Conservation (phyloP, 2,329 filamentous ascomycete genomes). For the Canariomyces notabilis region DNA sequence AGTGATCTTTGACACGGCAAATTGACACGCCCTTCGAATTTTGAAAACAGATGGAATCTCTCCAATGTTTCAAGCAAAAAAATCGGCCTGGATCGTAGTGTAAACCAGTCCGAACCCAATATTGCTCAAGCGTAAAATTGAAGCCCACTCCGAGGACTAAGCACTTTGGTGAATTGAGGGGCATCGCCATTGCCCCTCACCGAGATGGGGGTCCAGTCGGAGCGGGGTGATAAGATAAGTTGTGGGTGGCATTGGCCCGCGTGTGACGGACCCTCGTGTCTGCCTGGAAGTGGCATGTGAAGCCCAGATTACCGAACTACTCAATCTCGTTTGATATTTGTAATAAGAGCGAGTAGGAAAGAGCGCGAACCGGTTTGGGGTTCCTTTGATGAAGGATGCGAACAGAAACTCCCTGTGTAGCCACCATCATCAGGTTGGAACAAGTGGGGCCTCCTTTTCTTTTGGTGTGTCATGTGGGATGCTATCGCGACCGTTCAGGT, state of each 20-base stretch:
- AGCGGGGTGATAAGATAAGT: background rate
- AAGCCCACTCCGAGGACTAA: background rate
- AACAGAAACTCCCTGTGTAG: background rate
- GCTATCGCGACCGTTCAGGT: background rate
- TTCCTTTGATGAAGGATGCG: too few relatives aligned
- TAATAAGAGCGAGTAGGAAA: too few relatives aligned
- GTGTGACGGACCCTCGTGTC: background rate
- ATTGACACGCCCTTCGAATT: background rate
- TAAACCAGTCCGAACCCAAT: too few relatives aligned
- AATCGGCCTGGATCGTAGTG: too few relatives aligned
- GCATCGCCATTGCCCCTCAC: background rate
- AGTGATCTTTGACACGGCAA: background rate
- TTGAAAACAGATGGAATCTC: background rate
- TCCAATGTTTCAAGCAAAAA: too few relatives aligned
- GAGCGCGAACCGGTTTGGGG: too few relatives aligned
- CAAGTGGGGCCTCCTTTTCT: background rate
- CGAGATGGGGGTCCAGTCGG: too few relatives aligned
- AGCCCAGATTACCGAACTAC: too few relatives aligned
- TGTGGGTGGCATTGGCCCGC: background rate
- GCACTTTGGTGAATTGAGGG: background rate
- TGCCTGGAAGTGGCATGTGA: background rate
- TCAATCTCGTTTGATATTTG: too few relatives aligned
- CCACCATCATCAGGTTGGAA: background rate
- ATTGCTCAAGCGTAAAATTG: background rate
- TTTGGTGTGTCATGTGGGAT: slow-evolving; percentile 1